Percentiles rank a stretch among this genome's conserved stretches.
phyloP scores from a whole-genome alignment of 1,284 basidiomycete species.

The Hymenochaete sp. region DNA sequence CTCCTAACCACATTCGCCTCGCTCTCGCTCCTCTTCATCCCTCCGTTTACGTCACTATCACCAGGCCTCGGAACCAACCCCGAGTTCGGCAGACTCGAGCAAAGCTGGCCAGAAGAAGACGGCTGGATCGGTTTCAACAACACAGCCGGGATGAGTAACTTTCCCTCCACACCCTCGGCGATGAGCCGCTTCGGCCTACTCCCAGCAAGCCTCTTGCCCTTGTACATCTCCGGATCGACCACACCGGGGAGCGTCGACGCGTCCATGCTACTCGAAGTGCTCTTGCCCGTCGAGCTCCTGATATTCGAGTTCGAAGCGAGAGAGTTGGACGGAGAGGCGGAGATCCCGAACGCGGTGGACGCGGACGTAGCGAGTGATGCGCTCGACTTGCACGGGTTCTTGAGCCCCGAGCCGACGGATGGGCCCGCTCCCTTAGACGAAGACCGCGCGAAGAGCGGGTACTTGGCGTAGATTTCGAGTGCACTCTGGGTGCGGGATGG shows the following conservation, averaged over 20 bases:
- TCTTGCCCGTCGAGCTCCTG: constrained; percentile 2
- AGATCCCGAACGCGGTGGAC: neutral
- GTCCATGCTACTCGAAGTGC: neutral
- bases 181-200: constrained; percentile 6
- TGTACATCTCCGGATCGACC: constrained; percentile 12
- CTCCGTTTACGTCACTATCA: neutral
- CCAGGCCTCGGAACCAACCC: neutral
- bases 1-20: constrained; percentile 11
- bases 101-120: neutral
- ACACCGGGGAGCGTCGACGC: constrained; percentile 3
- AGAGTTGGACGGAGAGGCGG: neutral
- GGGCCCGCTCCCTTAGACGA: neutral
- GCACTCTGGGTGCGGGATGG: constrained; percentile 11
- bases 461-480: constrained; percentile 15
- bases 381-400: constrained; percentile 1
- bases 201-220: constrained; percentile 7
- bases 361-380: neutral
- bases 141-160: constrained; percentile 12
- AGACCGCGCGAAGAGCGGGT: constrained; percentile 10
- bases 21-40: constrained; percentile 13
- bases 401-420: neutral
- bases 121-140: constrained; percentile 5
- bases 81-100: neutral
- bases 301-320: constrained; percentile 1
- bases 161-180: constrained; percentile 10